Base-by-base conservation (phyloP, 805 yeast genomes). In the Kodamaea fukazawae region DNA sequence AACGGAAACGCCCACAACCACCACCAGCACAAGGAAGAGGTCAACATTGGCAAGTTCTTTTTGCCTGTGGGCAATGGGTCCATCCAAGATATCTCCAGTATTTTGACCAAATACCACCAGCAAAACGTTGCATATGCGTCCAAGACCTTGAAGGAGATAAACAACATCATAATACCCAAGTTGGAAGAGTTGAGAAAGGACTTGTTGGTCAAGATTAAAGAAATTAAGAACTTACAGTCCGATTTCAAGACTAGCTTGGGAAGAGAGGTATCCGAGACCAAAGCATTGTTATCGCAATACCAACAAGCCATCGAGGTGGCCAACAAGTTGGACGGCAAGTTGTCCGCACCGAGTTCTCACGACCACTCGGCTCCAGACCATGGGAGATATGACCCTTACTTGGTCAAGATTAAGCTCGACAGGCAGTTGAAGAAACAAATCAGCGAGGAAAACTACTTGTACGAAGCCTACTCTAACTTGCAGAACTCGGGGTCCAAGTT, bases 401-500 rank as follows among this genome's bases (percentile, higher is more conserved):
- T 93, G 44, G 72, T 86, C 34, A 86, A 86, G 58, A 65, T 79
- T 31, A 63, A 71, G 29, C 68, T 91, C 48, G 96, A 91, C 51
- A 73, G 79, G 55, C 91, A 84, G 60, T 77, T 93, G 53, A 81
- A 76, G 51, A 76, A 75, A 49, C 96, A 88, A 58, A 61, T 91
- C 32, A 73, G 74, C 13, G 96, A 88, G 61, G 97, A 91, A 60
- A 84, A 83, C 61, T 84, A 81, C 54, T 69, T 91, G 34, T 87
- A 88, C 55, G 96, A 90, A 58, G 96, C 97, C 0, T 91, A 77
- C 58, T 71, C 81, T 49, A 90, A 91, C 61, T 73, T 90, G 49
- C 96, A 91, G 66, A 78, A 79, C 27, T 83, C 96, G 1, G 96
- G 96, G 36, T 81, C 82, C 42, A 93, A 89, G 57, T 73, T 93